phyloP scores from a whole-genome alignment of 2,329 filamentous ascomycete species.

The Neofusicoccum kwambonambiense region DNA sequence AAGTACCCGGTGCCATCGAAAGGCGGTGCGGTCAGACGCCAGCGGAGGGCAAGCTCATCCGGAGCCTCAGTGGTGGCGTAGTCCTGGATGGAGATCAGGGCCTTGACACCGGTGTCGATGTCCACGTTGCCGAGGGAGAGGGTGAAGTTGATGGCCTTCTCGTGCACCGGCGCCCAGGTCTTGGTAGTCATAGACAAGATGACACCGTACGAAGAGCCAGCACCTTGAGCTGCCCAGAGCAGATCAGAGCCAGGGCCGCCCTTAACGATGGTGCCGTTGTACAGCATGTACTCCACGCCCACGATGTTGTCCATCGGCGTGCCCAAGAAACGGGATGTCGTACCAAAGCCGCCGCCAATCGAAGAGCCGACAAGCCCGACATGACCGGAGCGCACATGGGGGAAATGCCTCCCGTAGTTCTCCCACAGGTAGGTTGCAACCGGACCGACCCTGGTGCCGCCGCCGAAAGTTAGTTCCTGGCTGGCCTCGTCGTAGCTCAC shows the following conservation, averaged over 20 bases:
- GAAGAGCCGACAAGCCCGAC: conserved; percentile 23
- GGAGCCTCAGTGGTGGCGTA: conserved; percentile 22
- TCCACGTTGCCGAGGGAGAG: conserved; percentile 20
- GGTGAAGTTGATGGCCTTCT: conserved; percentile 22
- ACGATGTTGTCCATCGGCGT: conserved; percentile 23
- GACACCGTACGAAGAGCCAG: conserved; percentile 23
- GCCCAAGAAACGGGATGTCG: conserved; percentile 23
- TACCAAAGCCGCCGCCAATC: conserved; percentile 23
- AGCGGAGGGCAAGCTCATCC: conserved; percentile 23
- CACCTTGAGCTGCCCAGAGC: conserved; percentile 20
- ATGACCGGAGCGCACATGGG: conserved; percentile 23
- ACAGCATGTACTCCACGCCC: conserved; percentile 20
- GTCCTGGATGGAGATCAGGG: conserved; percentile 22
- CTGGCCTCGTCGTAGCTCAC: conserved; percentile 20
- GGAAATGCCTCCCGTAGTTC: conserved; percentile 24
- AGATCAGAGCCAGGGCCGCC: conserved; percentile 1
- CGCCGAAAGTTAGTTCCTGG: conserved; percentile 21
- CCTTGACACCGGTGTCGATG: conserved; percentile 21
- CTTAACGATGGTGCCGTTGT: conserved; percentile 11
- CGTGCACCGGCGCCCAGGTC: conserved; percentile 22
- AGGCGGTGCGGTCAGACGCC: conserved; percentile 21
- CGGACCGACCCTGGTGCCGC: conserved; percentile 22
- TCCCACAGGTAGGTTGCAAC: conserved; percentile 23
- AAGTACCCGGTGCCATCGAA: conserved; percentile 23
- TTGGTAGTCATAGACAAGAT: conserved; percentile 21